phyloP scores from a whole-genome alignment of 2,329 filamentous ascomycete genomes.

The Penicillium sp. region DNA sequence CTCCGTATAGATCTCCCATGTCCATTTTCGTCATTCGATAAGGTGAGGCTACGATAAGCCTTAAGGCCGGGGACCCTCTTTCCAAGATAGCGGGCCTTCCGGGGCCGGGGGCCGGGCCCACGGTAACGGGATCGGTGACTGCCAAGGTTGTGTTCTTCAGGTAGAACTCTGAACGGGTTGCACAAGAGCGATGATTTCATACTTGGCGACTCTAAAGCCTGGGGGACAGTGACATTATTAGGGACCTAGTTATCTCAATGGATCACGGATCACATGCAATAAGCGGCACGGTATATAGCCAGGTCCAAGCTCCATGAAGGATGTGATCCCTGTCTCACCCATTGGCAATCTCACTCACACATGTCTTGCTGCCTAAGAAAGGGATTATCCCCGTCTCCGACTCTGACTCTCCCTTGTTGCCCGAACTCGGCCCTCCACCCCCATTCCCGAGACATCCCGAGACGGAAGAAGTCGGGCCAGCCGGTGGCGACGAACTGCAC shows the following conservation, averaged over 20 bases:
- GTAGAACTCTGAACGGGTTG: not conserved
- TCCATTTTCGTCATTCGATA: not conserved
- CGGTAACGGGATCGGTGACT: conserved; percentile 14
- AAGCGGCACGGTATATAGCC: too few species aligned
- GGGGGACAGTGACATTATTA: too few species aligned
- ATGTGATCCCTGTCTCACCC: too few species aligned
- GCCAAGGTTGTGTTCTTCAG: not conserved
- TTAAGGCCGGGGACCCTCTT: conserved; percentile 7
- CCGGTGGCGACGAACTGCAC: conserved; percentile 6
- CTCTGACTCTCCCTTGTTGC: not conserved
- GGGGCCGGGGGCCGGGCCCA: conserved; percentile 7
- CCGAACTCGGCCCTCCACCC: conserved; percentile 1
- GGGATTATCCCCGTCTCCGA: not conserved
- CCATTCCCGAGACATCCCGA: conserved; percentile 8
- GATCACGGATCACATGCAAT: too few species aligned
- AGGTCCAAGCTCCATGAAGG: too few species aligned
- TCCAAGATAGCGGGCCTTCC: not conserved
- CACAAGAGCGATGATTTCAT: conserved; percentile 5
- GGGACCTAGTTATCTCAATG: too few species aligned
- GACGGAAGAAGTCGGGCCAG: conserved; percentile 6
- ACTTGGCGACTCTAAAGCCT: too few species aligned
- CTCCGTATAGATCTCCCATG: too few species aligned
- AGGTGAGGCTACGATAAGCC: conserved; percentile 13
- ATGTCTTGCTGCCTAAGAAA: not conserved
- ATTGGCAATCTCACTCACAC: not conserved